These are phyloP conservation scores for Pseudogymnoascus sp. DNA, from an alignment of 2,329 filamentous ascomycete genomes.

Conservation along the genomic window DNA sequence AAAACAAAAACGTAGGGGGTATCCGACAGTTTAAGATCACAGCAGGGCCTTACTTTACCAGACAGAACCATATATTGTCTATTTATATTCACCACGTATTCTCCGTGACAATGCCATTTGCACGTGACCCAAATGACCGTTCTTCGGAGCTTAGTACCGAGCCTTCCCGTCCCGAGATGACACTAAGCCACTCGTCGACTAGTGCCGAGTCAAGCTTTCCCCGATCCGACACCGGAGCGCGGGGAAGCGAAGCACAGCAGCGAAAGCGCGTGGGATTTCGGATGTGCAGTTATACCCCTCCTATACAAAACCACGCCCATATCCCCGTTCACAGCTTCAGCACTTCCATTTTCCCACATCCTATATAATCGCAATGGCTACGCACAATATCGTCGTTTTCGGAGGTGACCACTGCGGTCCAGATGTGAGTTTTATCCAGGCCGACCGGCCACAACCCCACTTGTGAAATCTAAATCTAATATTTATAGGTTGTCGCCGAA, in stretches of 20 bases:
- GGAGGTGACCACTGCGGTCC: conserved; percentile 79
- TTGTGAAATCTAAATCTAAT: conserved; percentile 16
- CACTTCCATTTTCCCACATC: background rate
- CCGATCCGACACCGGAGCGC: conserved; percentile 7
- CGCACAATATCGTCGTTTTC: conserved; percentile 73
- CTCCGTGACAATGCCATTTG: background rate
- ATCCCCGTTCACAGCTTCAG: background rate
- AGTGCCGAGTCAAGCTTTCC: conserved; percentile 6
- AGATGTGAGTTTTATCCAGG: conserved; percentile 48
- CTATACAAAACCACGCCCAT: background rate
- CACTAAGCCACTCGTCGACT: background rate
- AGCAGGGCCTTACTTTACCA: background rate
- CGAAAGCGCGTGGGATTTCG: conserved; percentile 1
- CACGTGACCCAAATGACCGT: conserved; percentile 1
- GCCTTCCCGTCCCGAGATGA: conserved; percentile 4
- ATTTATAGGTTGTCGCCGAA: conserved; percentile 65
- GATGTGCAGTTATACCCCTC: conserved; percentile 4
- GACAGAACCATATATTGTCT: background rate
- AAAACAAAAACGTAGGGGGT: background rate
- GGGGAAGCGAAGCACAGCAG: conserved; percentile 5
- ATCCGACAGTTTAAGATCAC: background rate
- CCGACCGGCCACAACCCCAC: conserved; percentile 8
- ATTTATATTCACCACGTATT: background rate
- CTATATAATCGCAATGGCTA: conserved; percentile 44
- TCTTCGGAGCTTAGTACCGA: conserved; percentile 2